Conservation (phyloP, 192 early-diverging fungal species). For the Geosiphon pyriformis region DNA sequence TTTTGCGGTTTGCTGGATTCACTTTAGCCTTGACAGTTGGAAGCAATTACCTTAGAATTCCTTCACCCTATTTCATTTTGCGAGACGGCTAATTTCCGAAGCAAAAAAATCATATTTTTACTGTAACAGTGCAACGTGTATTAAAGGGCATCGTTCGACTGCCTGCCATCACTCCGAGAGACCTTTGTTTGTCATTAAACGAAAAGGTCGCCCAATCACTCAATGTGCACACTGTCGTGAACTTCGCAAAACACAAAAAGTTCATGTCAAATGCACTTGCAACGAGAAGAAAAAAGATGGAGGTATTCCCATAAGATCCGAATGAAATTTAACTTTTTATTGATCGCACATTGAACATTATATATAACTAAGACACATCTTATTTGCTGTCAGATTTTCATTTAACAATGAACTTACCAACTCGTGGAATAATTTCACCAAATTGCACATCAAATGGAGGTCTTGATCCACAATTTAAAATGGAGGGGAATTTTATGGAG, state of each 20-base stretch:
- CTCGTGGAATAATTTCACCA: too few relatives aligned
- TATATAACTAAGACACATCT: too few relatives aligned
- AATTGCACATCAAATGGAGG: not conserved
- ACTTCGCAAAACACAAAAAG: conserved; percentile 56
- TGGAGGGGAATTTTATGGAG: not conserved
- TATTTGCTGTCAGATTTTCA: too few relatives aligned
- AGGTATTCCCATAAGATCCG: too few relatives aligned
- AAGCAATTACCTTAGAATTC: not conserved
- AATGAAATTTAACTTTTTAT: too few relatives aligned
- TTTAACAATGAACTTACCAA: too few relatives aligned
- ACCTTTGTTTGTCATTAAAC: conserved; percentile 53
- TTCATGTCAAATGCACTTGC: conserved; percentile 70
- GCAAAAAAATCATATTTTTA: not conserved
- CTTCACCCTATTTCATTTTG: too few relatives aligned
- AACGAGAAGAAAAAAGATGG: conserved; percentile 31
- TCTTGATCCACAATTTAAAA: not conserved
- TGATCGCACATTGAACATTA: too few relatives aligned
- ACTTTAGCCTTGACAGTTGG: not conserved
- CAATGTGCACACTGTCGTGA: conserved; percentile 71
- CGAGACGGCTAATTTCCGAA: too few relatives aligned
- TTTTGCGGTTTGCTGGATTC: not conserved
- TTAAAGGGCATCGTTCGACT: conserved; percentile 53
- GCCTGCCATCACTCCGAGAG: conserved; percentile 52
- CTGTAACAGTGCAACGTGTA: conserved; percentile 41
- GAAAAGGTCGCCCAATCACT: conserved; percentile 66